A percentile compares a stretch with the other conserved stretches of the same genome.
These are phyloP conservation scores for Penicillium bialowiezense DNA, from an alignment of 495 filamentous ascomycete genomes.

Conservation along the genomic window DNA sequence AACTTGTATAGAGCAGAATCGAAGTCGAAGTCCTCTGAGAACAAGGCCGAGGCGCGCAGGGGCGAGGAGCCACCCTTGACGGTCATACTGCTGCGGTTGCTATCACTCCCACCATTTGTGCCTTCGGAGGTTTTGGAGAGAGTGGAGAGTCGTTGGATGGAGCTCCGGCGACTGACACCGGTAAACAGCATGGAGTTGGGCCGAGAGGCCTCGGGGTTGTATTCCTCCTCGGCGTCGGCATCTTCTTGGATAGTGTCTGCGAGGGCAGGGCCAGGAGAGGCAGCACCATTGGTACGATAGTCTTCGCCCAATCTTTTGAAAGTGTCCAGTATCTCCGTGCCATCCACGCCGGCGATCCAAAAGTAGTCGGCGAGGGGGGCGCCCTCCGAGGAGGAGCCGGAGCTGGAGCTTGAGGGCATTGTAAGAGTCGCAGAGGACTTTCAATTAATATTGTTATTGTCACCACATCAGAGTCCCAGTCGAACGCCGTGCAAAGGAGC, in stretches of 20 bases:
- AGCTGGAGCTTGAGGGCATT: constrained; percentile 26
- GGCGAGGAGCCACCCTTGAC: constrained; percentile 60
- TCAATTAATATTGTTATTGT: constrained; percentile 13
- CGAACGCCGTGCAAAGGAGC: constrained; percentile 5
- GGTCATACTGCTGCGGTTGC: constrained; percentile 86
- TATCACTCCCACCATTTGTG: constrained; percentile 73
- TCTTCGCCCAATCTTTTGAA: constrained; percentile 51
- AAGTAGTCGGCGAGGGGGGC: constrained; percentile 96
- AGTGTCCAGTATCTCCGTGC: constrained; percentile 49
- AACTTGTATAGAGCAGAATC: constrained; percentile 91
- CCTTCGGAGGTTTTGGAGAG: constrained; percentile 55
- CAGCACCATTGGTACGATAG: constrained; percentile 43
- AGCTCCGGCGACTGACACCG: constrained; percentile 57
- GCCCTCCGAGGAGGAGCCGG: constrained; percentile 35
- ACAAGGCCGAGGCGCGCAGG: constrained; percentile 30
- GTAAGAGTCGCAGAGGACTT: constrained; percentile 18
- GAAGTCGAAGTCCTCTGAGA: constrained; percentile 75
- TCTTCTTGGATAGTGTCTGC: constrained; percentile 83
- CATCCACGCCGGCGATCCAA: constrained; percentile 94
- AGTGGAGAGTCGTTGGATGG: constrained; percentile 65
- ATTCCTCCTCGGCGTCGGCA: constrained; percentile 57
- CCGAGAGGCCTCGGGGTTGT: constrained; percentile 41
- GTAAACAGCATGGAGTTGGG: constrained; percentile 48
- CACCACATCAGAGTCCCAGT: constrained; percentile 27
- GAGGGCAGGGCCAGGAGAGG: constrained; percentile 52